Conservation (phyloP, 2,329 filamentous ascomycete genomes). For the Lachnellula cervina region DNA sequence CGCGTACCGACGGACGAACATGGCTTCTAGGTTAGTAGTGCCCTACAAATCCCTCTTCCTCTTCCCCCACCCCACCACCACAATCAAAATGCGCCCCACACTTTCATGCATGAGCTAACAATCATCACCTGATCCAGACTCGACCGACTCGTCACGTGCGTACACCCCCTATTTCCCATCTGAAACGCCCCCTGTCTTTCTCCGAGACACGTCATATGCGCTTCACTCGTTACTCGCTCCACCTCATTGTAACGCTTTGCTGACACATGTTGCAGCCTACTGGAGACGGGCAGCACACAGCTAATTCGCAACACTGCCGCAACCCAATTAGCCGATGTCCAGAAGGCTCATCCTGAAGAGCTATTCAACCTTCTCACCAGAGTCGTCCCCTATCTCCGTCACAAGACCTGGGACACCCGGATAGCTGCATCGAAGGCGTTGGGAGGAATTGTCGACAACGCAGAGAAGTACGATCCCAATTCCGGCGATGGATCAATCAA, state of each 20-base stretch:
- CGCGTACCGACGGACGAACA: too few species aligned
- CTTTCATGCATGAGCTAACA: conserved; percentile 12
- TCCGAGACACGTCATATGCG: not conserved
- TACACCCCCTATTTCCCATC: conserved; percentile 26
- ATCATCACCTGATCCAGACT: conserved; percentile 49
- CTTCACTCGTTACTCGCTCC: not conserved
- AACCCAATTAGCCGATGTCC: conserved; percentile 93
- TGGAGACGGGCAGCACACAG: conserved; percentile 95
- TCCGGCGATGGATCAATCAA: conserved; percentile 55
- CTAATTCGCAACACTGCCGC: conserved; percentile 96
- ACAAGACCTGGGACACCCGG: conserved; percentile 95
- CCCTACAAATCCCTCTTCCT: not conserved
- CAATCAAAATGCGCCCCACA: not conserved
- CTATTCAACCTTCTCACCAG: conserved; percentile 90
- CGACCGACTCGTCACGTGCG: conserved; percentile 83
- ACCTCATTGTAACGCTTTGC: not conserved
- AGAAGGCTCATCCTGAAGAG: conserved; percentile 96
- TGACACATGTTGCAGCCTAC: conserved; percentile 55
- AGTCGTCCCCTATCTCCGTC: conserved; percentile 90
- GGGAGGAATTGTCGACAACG: conserved; percentile 88
- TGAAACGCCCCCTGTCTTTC: not conserved
- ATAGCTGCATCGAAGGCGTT: conserved; percentile 91
- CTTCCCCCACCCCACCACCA: not conserved
- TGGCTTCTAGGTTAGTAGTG: conserved; percentile 34
- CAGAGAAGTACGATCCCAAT: conserved; percentile 84